These are phyloP conservation scores for Westerdykella ornata DNA, from an alignment of 2,329 filamentous ascomycete genomes.

Conservation along the genomic window DNA sequence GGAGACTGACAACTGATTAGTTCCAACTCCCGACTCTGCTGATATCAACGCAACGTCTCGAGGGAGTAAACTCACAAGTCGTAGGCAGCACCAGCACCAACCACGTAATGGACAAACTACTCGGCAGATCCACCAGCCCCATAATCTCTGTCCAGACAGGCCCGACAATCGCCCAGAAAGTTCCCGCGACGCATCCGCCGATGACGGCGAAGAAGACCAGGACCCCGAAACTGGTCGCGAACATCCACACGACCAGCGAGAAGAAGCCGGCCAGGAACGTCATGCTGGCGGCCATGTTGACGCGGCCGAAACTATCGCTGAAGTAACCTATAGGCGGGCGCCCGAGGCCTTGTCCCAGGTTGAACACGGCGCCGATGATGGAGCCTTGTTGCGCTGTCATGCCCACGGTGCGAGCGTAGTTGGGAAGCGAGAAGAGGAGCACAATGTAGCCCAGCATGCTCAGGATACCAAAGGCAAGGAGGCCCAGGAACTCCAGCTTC, in stretches of 20 bases:
- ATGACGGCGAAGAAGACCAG: conserved; percentile 65
- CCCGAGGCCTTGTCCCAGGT: conserved; percentile 60
- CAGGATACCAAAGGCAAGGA: conserved; percentile 63
- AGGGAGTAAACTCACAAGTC: conserved; percentile 47
- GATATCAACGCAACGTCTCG: background rate
- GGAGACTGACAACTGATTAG: conserved; percentile 33
- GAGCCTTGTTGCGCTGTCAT: conserved; percentile 61
- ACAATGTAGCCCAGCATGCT: conserved; percentile 68
- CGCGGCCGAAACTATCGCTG: conserved; percentile 61
- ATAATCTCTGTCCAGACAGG: conserved; percentile 70
- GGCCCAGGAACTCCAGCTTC: conserved; percentile 55
- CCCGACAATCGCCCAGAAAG: conserved; percentile 57
- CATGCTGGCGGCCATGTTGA: conserved; percentile 64
- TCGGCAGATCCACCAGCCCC: conserved; percentile 61
- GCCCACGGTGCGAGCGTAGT: conserved; percentile 63
- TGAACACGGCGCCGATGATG: conserved; percentile 66
- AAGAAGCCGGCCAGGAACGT: conserved; percentile 60
- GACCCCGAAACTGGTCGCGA: conserved; percentile 60
- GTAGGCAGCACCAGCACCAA: conserved; percentile 62
- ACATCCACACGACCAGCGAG: conserved; percentile 65
- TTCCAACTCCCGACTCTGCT: background rate
- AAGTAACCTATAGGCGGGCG: conserved; percentile 66
- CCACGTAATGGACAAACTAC: conserved; percentile 66
- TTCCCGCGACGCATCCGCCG: conserved; percentile 60
- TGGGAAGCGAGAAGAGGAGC: conserved; percentile 68